Evolutionary conservation across 1,284 basidiomycete species (phyloP).

Genomic region (Leccinum griseonigrum): DNA sequence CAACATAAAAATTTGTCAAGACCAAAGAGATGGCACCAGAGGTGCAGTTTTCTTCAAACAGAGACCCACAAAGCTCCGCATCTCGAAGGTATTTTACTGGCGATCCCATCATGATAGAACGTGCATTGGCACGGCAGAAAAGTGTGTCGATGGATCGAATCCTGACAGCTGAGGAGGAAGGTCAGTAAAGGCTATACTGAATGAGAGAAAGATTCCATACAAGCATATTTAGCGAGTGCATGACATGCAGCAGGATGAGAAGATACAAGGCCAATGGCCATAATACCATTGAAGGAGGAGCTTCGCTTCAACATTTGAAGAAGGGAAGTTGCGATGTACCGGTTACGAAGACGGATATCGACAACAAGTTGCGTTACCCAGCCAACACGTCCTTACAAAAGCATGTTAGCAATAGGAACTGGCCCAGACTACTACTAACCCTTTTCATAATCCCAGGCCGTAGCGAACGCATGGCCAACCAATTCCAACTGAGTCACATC

Average conservation of each 20-base stretch:
- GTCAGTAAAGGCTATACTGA: neutral
- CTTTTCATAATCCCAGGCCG: neutral
- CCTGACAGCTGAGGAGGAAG: neutral
- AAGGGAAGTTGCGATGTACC: neutral
- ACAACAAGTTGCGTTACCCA: neutral
- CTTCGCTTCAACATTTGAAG: neutral
- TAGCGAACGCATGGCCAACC: neutral
- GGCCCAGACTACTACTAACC: neutral
- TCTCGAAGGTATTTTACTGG: conserved; percentile 1
- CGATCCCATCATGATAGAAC: neutral
- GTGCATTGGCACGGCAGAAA: neutral
- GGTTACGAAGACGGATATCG: neutral
- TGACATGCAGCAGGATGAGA: neutral
- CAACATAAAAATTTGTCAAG: neutral
- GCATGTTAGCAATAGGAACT: neutral
- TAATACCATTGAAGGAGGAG: neutral
- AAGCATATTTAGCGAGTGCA: neutral
- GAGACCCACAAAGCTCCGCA: neutral
- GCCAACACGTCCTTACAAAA: neutral
- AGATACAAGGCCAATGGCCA: neutral
- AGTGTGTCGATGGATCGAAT: neutral
- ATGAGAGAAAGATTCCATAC: neutral
- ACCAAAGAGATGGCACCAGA: neutral
- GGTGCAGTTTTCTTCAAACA: neutral
- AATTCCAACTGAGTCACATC: neutral